These are phyloP conservation scores for Fusarium duplospermum DNA, from an alignment of 2,329 filamentous ascomycete genomes.

Conservation along the genomic window DNA sequence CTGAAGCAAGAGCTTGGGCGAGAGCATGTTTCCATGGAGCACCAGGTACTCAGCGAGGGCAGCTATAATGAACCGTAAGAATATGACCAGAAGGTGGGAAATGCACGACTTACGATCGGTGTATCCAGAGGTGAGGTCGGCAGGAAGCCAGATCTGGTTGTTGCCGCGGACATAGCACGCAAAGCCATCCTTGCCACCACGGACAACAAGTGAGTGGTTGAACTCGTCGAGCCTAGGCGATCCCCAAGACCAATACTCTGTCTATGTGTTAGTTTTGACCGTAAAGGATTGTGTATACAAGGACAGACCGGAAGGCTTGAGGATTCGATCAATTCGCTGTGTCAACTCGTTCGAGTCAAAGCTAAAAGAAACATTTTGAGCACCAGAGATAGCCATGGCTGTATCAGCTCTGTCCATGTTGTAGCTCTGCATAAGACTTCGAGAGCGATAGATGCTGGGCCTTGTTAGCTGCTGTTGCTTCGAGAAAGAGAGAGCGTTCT, in stretches of 20 bases:
- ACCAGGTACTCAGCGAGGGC: not conserved
- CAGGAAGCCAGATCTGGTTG: constrained; percentile 19
- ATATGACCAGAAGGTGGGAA: fast-evolving
- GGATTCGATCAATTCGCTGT: constrained; percentile 22
- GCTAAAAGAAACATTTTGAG: constrained; percentile 23
- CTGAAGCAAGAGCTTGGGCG: constrained; percentile 10
- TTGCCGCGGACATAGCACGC: constrained; percentile 26
- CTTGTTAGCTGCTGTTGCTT: not conserved
- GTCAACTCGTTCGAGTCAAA: not conserved
- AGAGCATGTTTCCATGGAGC: constrained; percentile 17
- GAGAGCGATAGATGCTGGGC: constrained; percentile 15
- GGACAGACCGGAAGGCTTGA: constrained; percentile 1
- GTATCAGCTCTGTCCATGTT: constrained; percentile 16
- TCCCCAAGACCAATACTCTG: constrained; percentile 25
- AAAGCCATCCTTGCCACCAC: not conserved
- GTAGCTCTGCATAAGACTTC: constrained; percentile 33
- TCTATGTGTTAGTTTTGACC: fast-evolving
- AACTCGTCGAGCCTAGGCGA: constrained; percentile 13
- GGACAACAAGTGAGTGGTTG: constrained; percentile 20
- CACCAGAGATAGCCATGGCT: constrained; percentile 9
- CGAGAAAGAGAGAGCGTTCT: not conserved
- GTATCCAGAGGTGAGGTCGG: constrained; percentile 11
- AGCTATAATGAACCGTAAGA: not conserved
- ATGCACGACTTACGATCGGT: not conserved
- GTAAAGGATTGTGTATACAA: fast-evolving